Percentiles rank a stretch among this genome's conserved stretches.
Conservation (phyloP, 805 yeast genomes). For the Zygosaccharomyces siamensis region DNA sequence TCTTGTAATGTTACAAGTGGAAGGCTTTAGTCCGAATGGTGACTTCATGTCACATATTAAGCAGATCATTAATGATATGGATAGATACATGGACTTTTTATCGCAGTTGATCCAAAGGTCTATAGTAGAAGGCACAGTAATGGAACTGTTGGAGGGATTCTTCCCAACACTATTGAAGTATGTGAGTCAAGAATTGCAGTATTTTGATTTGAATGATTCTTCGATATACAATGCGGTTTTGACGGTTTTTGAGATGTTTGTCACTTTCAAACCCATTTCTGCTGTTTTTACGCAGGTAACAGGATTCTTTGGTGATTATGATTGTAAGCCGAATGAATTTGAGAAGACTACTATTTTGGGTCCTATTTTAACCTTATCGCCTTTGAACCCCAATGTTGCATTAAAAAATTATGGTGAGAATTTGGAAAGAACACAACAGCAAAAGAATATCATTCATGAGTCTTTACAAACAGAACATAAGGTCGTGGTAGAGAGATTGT, state of each 20-base stretch:
- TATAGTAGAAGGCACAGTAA: conserved; percentile 58
- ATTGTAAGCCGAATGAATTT: conserved; percentile 45
- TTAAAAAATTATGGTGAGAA: conserved; percentile 43
- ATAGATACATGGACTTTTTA: conserved; percentile 43
- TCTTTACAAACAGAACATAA: conserved; percentile 62
- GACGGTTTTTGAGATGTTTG: conserved; percentile 52
- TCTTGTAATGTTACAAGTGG: conserved; percentile 60
- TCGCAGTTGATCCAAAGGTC: conserved; percentile 54
- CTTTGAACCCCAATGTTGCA: conserved; percentile 52
- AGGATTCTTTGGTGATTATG: conserved; percentile 46
- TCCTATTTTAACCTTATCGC: conserved; percentile 69
- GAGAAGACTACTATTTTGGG: conserved; percentile 70
- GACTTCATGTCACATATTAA: conserved; percentile 22
- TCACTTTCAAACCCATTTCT: conserved; percentile 59
- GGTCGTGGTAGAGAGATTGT: conserved; percentile 56
- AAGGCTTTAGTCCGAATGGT: conserved; percentile 41
- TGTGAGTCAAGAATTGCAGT: conserved; percentile 21
- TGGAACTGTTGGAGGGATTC: conserved; percentile 55
- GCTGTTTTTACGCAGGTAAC: conserved; percentile 52
- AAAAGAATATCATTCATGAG: conserved; percentile 48
- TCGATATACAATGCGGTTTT: conserved; percentile 47
- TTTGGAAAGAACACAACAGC: conserved; percentile 37
- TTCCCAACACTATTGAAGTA: conserved; percentile 31
- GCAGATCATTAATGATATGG: conserved; percentile 31
- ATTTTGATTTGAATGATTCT: conserved; percentile 45